Evolutionary conservation across 352 stramenopile genomes (phyloP), one percentile per base, ranked within the genome.

Genomic region (Plasmopara viticola): DNA sequence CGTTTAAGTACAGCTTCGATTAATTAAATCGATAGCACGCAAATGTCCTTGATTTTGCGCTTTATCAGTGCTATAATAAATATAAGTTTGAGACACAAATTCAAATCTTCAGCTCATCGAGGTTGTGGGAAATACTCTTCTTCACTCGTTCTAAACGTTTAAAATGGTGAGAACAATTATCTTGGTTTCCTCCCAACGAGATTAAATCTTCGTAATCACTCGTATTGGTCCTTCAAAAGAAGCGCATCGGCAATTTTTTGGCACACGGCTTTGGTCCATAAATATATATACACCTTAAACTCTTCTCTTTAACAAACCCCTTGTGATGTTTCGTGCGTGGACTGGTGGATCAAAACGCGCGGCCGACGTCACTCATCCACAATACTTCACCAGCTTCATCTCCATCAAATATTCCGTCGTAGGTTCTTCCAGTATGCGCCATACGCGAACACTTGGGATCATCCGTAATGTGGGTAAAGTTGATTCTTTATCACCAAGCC

Each of bases 241-340:
- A 65, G 47, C 30, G 39, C 20, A 5, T 65, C 38, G 43, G 48
- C 61, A 29, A 65, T 51, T 3, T 6, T 15, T 15, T 55, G 38
- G 17, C 62, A 63, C 52, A 66, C 62, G 9, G 0, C 28, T 56
- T 42, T 63, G 18, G 43, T 63, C 62, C 62, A 66, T 55, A 51
- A 52, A 63, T 66, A 57, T 57, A 70, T 63, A 41, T 53, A 62
- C 37, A 69, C 48, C 33, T 51, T 53, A 31, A 60, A 58, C 57
- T 66, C 0, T 3, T 7, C 14, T 56, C 52, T 20, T 70, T 70
- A 13, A 49, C 44, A 51, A 70, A 63, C 0, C 57, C 6, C 31
- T 70, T 51, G 52, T 53, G 60, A 61, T 66, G 52, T 15, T 18
- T 33, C 29, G 29, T 51, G 39, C 33, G 25, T 55, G 62, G 57